These are phyloP conservation scores for Globisporangium radiosum DNA, from an alignment of 352 stramenopile genomes.

Conservation along the genomic window DNA sequence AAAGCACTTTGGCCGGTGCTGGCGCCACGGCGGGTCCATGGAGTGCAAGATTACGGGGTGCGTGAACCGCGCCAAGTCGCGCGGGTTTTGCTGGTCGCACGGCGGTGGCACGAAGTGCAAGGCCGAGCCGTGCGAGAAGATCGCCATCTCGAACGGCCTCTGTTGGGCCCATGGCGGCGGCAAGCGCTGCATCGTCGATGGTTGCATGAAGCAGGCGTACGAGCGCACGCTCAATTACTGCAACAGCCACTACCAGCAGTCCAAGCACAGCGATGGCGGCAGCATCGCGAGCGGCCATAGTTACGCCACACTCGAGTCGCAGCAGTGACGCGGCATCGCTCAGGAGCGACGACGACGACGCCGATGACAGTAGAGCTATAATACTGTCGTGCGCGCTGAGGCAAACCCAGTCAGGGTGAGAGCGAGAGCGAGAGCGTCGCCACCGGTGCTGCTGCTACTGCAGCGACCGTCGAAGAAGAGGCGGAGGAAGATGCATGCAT, in stretches of 20 bases:
- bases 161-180: conserved; percentile 77
- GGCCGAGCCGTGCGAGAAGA: conserved; percentile 56
- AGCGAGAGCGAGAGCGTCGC: too few relatives aligned
- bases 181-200: conserved; percentile 65
- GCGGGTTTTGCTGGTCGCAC: conserved; percentile 83
- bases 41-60: conserved; percentile 67
- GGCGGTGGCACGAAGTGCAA: conserved; percentile 82
- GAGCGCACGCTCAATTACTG: conserved; percentile 75
- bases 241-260: conserved; percentile 52
- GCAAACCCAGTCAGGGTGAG: too few relatives aligned
- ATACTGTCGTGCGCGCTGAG: too few relatives aligned
- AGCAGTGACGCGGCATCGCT: too few relatives aligned
- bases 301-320: too few relatives aligned
- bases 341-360: too few relatives aligned
- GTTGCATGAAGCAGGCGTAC: conserved; percentile 67
- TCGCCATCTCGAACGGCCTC: conserved; percentile 69
- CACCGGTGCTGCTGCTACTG: too few relatives aligned
- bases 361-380: too few relatives aligned
- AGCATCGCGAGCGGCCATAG: too few relatives aligned
- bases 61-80: conserved; percentile 77
- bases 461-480: too few relatives aligned
- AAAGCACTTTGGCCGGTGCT: conserved; percentile 70
- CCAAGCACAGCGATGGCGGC: conserved; percentile 3
- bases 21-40: conserved; percentile 73
- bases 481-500: too few relatives aligned